Base-by-base conservation (phyloP, 345 rosid species). In the Luvunga scandens region DNA sequence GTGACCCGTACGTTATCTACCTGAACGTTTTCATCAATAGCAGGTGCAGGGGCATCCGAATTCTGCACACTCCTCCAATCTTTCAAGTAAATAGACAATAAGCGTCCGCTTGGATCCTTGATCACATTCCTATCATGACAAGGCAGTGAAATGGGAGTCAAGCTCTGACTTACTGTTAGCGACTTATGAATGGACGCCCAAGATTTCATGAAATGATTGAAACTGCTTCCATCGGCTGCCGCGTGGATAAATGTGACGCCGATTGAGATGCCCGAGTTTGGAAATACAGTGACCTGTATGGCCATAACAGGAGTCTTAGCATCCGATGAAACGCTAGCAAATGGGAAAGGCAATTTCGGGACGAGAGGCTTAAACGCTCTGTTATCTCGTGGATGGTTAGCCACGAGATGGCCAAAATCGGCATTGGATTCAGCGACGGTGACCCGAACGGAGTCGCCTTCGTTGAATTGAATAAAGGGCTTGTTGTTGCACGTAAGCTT, bases 181-280 rank as follows among this genome's bases (percentile, higher is more conserved):
- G 83, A 84, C 66, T 69, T 75, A 31, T 79, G 64, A 57, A 85
- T 5, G 3, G 82, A 78, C 71, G 83, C 82, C 88, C 92, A 89
- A 28, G 71, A 70, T 77, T 79, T 87, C 69, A 83, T 59, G 69
- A 79, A 85, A 33, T 83, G 81, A 24, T 67, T 67, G 48, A 80
- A 75, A 0, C 85, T 27, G 24, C 71, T 82, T 2, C 87, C 89
- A 69, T 87, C 90, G 42, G 67, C 81, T 25, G 33, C 83, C 34
- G 77, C 83, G 50, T 83, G 85, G 60, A 55, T 56, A 30, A 66
- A 14, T 3, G 65, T 60, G 33, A 75, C 34, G 10, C 88, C 89
- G 24, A 87, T 64, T 2, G 89, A 87, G 18, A 87, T 22, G n/a
- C 92, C 89, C 0, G 27, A 39, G 39, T 79, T 77, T 12, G 90